Percentiles rank a stretch among this genome's conserved stretches.
Evolutionary conservation across 2,329 filamentous ascomycete species (phyloP).

Genomic region (Sarocladium kiliense): DNA sequence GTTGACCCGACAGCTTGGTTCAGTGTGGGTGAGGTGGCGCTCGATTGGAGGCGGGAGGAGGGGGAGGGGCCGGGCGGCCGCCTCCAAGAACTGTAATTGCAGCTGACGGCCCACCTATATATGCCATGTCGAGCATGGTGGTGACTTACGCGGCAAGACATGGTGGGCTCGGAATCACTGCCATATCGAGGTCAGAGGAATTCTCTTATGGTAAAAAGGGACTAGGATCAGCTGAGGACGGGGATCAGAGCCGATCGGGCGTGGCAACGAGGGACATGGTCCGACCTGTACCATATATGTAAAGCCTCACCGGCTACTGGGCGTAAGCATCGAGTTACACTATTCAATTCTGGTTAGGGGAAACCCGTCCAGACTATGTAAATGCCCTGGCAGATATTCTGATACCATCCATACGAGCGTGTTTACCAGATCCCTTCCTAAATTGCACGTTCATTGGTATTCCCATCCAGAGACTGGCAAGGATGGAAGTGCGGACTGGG

Average conservation of each 20-base stretch:
- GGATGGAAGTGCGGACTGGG: neutral
- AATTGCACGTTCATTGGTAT: neutral
- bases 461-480: neutral
- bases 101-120: too few species aligned
- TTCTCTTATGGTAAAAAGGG: neutral
- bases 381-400: neutral
- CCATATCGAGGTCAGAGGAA: neutral
- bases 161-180: neutral
- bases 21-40: neutral
- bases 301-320: neutral
- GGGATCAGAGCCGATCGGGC: neutral
- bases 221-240: neutral
- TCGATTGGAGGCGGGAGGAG: neutral
- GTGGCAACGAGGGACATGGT: neutral
- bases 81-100: neutral
- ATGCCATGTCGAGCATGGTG: too few species aligned
- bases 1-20: neutral
- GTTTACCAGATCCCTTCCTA: neutral
- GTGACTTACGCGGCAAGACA: too few species aligned
- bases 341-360: neutral
- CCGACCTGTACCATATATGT: neutral
- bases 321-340: neutral
- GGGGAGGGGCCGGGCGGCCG: neutral
- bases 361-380: neutral
- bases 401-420: neutral